Percentiles rank a stretch among this genome's conserved stretches.
Conservation (phyloP, 2,329 filamentous ascomycete species). For the Arthrobotrys musiformis region DNA sequence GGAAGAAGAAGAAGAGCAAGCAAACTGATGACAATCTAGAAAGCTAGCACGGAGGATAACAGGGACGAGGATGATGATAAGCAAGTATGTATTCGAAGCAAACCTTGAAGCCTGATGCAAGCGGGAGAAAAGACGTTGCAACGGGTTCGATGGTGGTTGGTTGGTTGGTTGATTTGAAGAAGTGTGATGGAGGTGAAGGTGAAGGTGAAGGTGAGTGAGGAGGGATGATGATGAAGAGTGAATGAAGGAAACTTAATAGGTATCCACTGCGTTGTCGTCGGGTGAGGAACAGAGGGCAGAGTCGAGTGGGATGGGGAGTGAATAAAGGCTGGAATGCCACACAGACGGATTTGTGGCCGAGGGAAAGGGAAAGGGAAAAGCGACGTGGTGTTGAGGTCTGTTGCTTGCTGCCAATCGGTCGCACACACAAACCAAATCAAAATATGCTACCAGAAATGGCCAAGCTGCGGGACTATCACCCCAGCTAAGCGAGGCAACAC, state of each 20-base stretch:
- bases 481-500: not conserved
- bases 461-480: not conserved
- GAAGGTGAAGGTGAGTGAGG: conserved; percentile 7
- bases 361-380: not conserved
- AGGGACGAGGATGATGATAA: not conserved
- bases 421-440: conserved; percentile 4
- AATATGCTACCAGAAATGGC: conserved; percentile 28
- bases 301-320: not conserved
- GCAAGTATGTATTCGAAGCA: not conserved
- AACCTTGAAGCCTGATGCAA: not conserved
- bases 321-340: no score
- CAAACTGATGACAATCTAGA: conserved; percentile 14
- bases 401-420: conserved; percentile 24
- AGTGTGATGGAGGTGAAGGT: not conserved
- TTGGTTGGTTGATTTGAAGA: not conserved
- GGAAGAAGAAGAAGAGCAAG: conserved; percentile 31
- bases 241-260: no score
- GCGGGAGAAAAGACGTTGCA: not conserved
- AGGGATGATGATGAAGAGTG: no score
- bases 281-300: conserved; percentile 23
- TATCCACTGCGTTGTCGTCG: conserved; percentile 56
- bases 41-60: no score
- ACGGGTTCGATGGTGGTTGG: not conserved
- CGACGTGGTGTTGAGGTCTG: conserved; percentile 8
- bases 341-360: no score